phyloP scores from a whole-genome alignment of 768 basidiomycete species.

The Strobilomyces dryophilus region DNA sequence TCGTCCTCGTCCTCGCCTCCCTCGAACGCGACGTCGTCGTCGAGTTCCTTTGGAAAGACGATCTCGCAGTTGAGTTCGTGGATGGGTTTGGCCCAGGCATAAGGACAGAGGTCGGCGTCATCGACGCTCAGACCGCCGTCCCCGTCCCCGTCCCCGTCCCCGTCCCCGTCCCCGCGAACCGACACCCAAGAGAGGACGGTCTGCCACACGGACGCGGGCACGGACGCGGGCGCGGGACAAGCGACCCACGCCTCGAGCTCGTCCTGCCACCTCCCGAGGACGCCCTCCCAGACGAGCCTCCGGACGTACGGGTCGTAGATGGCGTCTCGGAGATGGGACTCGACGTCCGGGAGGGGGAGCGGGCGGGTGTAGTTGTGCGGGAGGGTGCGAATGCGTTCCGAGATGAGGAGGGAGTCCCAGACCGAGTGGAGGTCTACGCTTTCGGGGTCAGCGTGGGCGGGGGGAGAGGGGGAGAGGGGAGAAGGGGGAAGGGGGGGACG shows the following conservation, averaged over 20 bases:
- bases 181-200: slow-evolving; percentile 9
- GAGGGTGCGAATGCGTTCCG: slow-evolving; percentile 73
- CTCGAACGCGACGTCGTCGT: slow-evolving; percentile 18
- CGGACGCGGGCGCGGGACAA: slow-evolving; percentile 46
- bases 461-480: not conserved
- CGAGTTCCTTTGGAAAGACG: slow-evolving; percentile 73
- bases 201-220: slow-evolving; percentile 26
- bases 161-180: no score
- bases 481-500: no score
- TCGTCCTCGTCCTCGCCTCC: not conserved
- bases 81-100: slow-evolving; percentile 69
- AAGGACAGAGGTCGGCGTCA: slow-evolving; percentile 66
- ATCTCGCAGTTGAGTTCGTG: slow-evolving; percentile 79
- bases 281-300: slow-evolving; percentile 81
- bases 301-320: slow-evolving; percentile 90
- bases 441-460: not conserved
- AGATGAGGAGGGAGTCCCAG: slow-evolving; percentile 83
- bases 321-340: slow-evolving; percentile 62
- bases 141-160: not conserved
- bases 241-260: slow-evolving; percentile 60
- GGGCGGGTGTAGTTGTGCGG: slow-evolving; percentile 73
- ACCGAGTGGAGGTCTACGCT: slow-evolving; percentile 77
- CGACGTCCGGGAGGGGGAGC: slow-evolving; percentile 63
- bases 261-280: slow-evolving; percentile 60
- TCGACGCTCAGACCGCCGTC: slow-evolving; percentile 38